Evolutionary conservation across 345 rosid species (phyloP), one percentile per base, ranked within the genome.

Genomic region (Hirschfeldia incana): DNA sequence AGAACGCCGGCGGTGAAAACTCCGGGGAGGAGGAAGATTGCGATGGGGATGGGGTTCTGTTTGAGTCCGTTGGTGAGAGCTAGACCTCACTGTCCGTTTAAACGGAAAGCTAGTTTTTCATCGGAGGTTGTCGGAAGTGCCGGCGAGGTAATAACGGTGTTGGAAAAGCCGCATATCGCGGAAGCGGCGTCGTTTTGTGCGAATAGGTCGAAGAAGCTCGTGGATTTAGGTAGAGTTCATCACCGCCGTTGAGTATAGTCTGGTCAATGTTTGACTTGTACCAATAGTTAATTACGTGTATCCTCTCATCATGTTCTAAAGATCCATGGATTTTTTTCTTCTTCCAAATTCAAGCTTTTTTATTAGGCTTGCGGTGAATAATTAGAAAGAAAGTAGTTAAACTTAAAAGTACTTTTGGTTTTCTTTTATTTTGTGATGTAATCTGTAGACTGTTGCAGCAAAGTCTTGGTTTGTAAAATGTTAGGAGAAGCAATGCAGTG

Each of bases 21-120:
- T 39, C 71, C 83, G 17, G 70, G 79, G 7, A 67, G 80, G 62
- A 72, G 83, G 65, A 86, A 81, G 32, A 65, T 72, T 65, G 84
- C 13, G 65, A 27, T 5, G 59, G 90, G 83, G 9, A 53, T 93
- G 55, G 83, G 87, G 11, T 89, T 95, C 78, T 95, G 98, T 68
- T 71, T 95, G 83, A 91, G 97, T 46, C 98, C 99, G 61, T 83
- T 95, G 62, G 94, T 93, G 80, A 87, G 99, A 78, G 86, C 97
- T 15, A 93, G 92, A 33, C 99, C 99, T 5, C 81, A 78, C 67
- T 83, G 87, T 70, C 91, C 86, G 1, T 87, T 94, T 87, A 89
- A 69, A 78, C 90, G 88, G 76, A 88, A 85, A 80, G 80, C 16
- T 6, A 46, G 16, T 0, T 46, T 46, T 13, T 15, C 53, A 3